These are phyloP conservation scores for Urochloa ruziziensis DNA, from an alignment of 176 grass and related monocot genomes.

Conservation along the genomic window DNA sequence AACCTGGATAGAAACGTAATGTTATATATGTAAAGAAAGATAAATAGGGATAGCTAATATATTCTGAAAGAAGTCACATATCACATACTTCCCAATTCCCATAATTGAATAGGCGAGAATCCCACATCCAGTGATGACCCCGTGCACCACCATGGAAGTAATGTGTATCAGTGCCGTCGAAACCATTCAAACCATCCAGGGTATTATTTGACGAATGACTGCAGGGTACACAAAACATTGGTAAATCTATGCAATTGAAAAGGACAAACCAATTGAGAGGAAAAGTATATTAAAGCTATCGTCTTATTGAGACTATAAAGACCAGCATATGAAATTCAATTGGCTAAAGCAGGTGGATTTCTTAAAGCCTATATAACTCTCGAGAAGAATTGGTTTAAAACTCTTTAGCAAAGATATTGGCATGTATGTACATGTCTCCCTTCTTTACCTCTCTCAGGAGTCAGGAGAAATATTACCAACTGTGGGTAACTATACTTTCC, in stretches of 20 bases:
- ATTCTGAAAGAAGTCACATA: neutral
- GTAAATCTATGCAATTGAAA: constrained; percentile 29
- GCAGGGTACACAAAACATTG: constrained; percentile 36
- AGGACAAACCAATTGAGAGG: constrained; percentile 10
- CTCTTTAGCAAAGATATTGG: neutral
- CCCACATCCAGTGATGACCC: constrained; percentile 98
- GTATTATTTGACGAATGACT: constrained; percentile 96
- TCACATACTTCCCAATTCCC: constrained; percentile 89
- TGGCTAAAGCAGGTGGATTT: neutral
- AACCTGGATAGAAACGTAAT: constrained; percentile 55
- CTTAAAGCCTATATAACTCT: neutral
- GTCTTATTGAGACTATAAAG: neutral
- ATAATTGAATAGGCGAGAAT: constrained; percentile 98
- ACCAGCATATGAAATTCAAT: constrained; percentile 10
- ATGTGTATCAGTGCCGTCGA: constrained; percentile 92
- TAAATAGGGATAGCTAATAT: constrained; percentile 27
- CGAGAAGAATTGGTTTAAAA: neutral
- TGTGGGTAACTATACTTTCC: neutral
- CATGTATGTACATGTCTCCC: neutral
- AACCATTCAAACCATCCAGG: constrained; percentile 89
- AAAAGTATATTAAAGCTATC: neutral
- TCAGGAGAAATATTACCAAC: constrained; percentile 3
- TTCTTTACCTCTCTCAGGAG: neutral
- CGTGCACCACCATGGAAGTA: constrained; percentile 89
- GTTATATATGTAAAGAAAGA: constrained; percentile 27